These are phyloP conservation scores for Colletotrichum tropicicola DNA, from an alignment of 2,329 filamentous ascomycete species.

Conservation along the genomic window DNA sequence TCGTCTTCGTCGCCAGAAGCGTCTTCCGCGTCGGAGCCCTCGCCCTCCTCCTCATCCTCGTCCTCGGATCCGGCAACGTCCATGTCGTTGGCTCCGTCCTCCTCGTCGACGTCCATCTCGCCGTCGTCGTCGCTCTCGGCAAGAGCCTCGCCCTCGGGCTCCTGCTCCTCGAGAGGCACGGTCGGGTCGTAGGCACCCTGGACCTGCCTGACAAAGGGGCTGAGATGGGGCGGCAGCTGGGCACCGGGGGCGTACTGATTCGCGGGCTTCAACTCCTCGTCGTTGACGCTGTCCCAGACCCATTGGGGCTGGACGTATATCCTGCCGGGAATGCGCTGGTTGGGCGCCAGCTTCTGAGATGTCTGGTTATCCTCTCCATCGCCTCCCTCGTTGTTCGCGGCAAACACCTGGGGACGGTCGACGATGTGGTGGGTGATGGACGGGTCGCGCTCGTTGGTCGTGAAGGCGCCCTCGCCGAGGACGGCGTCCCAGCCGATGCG, in stretches of 20 bases:
- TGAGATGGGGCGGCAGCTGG: conserved; percentile 90
- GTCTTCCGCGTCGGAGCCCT: conserved; percentile 59
- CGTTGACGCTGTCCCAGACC: conserved; percentile 98
- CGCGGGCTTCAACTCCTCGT: conserved; percentile 85
- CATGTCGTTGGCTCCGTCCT: conserved; percentile 54
- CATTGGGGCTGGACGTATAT: conserved; percentile 97
- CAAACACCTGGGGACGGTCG: conserved; percentile 82
- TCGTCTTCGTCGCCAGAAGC: conserved; percentile 53
- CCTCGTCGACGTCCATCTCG: conserved; percentile 54
- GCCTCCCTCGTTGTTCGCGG: conserved; percentile 40
- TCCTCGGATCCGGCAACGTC: conserved; percentile 59
- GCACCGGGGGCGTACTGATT: conserved; percentile 92
- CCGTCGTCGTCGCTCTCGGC: conserved; percentile 66
- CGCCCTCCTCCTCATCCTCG: conserved; percentile 56
- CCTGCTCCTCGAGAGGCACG: conserved; percentile 84
- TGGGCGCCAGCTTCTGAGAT: conserved; percentile 64
- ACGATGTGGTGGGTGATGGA: conserved; percentile 97
- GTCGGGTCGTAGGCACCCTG: conserved; percentile 94
- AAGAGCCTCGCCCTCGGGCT: conserved; percentile 86
- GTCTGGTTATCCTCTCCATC: conserved; percentile 69
- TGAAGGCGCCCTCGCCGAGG: conserved; percentile 91
- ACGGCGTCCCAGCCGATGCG: conserved; percentile 94
- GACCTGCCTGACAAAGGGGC: conserved; percentile 90
- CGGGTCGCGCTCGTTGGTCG: conserved; percentile 85
- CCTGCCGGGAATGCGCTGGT: conserved; percentile 86